Conservation (phyloP, 768 basidiomycete genomes). For the Boletus insuetus region DNA sequence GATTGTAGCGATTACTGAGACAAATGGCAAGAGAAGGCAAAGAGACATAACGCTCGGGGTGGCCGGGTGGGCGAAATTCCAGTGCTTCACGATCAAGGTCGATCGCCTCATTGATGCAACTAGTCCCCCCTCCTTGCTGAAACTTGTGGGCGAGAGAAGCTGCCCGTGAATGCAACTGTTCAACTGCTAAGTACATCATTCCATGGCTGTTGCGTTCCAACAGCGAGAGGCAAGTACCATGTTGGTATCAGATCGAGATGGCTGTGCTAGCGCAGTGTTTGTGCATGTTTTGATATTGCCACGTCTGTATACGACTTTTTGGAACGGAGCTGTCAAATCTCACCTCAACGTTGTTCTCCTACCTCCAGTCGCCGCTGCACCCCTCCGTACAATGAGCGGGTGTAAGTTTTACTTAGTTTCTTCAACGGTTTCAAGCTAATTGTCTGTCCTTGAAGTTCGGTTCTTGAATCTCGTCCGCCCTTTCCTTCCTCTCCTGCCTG, state of each 20-base stretch:
- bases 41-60: too few relatives aligned
- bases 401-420: slow-evolving; percentile 47
- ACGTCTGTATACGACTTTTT: slow-evolving; percentile 25
- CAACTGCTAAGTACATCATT: too few relatives aligned
- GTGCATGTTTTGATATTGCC: slow-evolving; percentile 28
- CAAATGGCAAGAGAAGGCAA: too few relatives aligned
- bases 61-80: too few relatives aligned
- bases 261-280: slow-evolving; percentile 21
- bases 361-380: slow-evolving; percentile 22
- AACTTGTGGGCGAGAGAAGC: too few relatives aligned
- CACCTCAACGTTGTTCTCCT: slow-evolving; percentile 20
- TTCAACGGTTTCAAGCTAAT: neutral
- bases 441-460: slow-evolving; percentile 52
- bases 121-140: too few relatives aligned
- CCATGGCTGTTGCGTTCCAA: too few relatives aligned
- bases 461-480: slow-evolving; percentile 98
- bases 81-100: too few relatives aligned
- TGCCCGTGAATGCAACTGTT: neutral
- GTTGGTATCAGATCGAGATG: neutral
- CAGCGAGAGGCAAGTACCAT: too few relatives aligned
- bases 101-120: too few relatives aligned
- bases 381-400: slow-evolving; percentile 68
- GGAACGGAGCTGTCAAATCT: slow-evolving; percentile 15
- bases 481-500: slow-evolving; percentile 94
- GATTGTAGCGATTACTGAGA: too few relatives aligned